Evolutionary conservation across 495 filamentous ascomycete species (phyloP).

Genomic region (Filosporella fistucella): DNA sequence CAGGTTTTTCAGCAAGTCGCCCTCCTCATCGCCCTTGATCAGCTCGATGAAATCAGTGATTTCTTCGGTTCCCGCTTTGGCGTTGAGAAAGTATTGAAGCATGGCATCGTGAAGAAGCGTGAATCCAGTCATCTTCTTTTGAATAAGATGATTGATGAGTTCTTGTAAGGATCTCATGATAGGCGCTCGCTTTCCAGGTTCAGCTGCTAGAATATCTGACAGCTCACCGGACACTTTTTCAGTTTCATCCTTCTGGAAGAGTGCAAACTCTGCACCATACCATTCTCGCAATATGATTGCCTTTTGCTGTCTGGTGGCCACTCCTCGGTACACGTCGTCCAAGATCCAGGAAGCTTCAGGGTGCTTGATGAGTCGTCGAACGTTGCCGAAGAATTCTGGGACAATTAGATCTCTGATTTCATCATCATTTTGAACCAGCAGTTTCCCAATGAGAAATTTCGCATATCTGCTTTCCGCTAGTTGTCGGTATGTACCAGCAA

Average conservation of each 20-base stretch:
- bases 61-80: constrained; percentile 69
- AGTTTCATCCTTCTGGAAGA: constrained; percentile 56
- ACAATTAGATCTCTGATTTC: constrained; percentile 84
- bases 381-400: constrained; percentile 90
- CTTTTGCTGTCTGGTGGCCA: constrained; percentile 80
- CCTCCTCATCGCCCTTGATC: constrained; percentile 83
- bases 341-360: constrained; percentile 95
- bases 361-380: constrained; percentile 89
- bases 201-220: constrained; percentile 61
- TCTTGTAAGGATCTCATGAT: constrained; percentile 82
- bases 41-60: constrained; percentile 83
- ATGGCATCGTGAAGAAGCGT: constrained; percentile 96
- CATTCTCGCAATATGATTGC: constrained; percentile 84
- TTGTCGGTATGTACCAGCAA: constrained; percentile 78
- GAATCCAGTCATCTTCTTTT: constrained; percentile 94
- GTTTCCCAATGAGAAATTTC: constrained; percentile 93
- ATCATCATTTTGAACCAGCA: constrained; percentile 81
- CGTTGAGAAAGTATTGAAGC: constrained; percentile 90
- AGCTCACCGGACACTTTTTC: constrained; percentile 49
- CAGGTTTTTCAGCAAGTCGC: constrained; percentile 86
- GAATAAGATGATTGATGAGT: constrained; percentile 81
- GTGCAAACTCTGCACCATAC: constrained; percentile 90
- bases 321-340: constrained; percentile 88
- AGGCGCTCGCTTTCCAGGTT: constrained; percentile 78
- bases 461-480: constrained; percentile 92